Base-by-base conservation (phyloP, 1,284 basidiomycete genomes). In the Peniophora sp. region DNA sequence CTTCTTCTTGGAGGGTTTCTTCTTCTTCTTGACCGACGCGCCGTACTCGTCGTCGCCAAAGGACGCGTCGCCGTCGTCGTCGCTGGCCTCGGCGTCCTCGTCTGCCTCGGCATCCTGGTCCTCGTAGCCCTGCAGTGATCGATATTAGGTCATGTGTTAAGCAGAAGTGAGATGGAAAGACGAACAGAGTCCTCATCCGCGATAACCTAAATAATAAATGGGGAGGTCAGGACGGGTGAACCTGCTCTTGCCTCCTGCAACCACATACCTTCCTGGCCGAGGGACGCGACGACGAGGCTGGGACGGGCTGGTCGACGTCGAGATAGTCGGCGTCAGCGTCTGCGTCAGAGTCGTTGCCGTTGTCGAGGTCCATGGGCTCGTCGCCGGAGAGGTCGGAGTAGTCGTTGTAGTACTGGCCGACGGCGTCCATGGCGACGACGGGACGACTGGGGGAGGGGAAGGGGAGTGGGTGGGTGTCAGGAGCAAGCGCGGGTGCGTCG, bases 41-140 rank as follows among this genome's bases (percentile, higher is more conserved):
- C 72, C 79, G 62, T 85, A 85, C 62, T 84, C 83, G 60, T 85
- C 82, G 60, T 88, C 86, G 27, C 76, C 86, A 62, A 88, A 89
- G 45, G 85, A 85, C 55, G 76, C 83, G 60, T 87, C 87, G 56
- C 83, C 83, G 27, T 41, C 37, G n/a, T 87, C 87, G 56, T 84
- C 83, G 24, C 27, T 32, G 27, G 27, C 27, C 27, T 83, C 75
- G 34, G 81, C 74, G 52, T 79, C 76, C 12, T 65, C 72, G 24
- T 75, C 74, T 11, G 73, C 65, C 41, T 67, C 64, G 12, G 62
- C 74, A 51, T 79, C 75, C 27, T 32, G 27, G 52, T 68, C 77
- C 52, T 86, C 85, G 59, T 85, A 87, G 49, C 84, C 85, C 85
- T 88, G 60, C 35, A 57, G 41, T 17, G 52, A 57, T 41, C 55